phyloP scores from a whole-genome alignment of 129 eudicot genomes.

The Artemisia tridentata region DNA sequence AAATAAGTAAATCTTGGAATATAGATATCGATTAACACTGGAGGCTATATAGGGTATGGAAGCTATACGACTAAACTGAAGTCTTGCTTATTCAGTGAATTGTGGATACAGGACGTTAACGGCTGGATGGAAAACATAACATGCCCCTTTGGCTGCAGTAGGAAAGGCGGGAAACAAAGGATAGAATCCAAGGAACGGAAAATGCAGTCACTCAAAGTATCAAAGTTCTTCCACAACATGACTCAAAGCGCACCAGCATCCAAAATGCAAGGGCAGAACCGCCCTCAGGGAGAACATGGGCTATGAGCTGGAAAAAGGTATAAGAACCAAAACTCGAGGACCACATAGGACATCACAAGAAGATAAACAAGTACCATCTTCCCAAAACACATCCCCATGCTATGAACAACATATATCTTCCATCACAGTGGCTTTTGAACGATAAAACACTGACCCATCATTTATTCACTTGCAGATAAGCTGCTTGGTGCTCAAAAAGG shows the following conservation, averaged over 20 bases:
- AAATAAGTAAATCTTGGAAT: too few relatives aligned
- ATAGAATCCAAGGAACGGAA: constrained; percentile 17
- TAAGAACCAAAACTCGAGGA: not conserved
- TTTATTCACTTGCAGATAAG: constrained; percentile 38
- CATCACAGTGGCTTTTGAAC: constrained; percentile 22
- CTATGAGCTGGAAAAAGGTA: constrained; percentile 21
- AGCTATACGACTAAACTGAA: too few relatives aligned
- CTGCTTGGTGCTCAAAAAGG: constrained; percentile 37
- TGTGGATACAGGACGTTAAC: not conserved
- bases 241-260: constrained; percentile 17
- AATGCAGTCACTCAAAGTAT: not conserved
- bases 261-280: constrained; percentile 27
- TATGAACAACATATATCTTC: constrained; percentile 32
- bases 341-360: constrained; percentile 12
- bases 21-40: too few relatives aligned
- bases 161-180: too few relatives aligned
- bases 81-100: not conserved
- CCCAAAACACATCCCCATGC: constrained; percentile 30
- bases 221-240: constrained; percentile 16
- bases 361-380: constrained; percentile 33
- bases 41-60: too few relatives aligned
- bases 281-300: constrained; percentile 11
- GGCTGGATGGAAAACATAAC: not conserved
- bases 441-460: not conserved
- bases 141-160: not conserved